Base-by-base conservation (phyloP, 2,329 filamentous ascomycete genomes). In the Chaetomium sp. region DNA sequence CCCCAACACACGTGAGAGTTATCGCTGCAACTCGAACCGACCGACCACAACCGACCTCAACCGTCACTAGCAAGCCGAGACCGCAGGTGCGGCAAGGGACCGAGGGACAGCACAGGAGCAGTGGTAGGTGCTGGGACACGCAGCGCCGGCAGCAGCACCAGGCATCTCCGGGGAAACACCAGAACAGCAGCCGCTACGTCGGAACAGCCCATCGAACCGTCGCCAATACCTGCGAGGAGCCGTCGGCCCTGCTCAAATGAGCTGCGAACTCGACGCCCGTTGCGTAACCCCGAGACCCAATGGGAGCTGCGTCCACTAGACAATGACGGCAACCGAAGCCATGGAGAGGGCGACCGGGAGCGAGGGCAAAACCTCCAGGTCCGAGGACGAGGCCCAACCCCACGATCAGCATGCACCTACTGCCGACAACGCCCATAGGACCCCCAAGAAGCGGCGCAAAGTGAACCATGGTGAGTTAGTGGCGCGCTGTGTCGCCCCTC, bases 381-480 rank as follows among this genome's bases (percentile, higher is more conserved):
- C 78, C 72, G 77, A 76, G 68, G 73, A 68, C 71, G 74, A 77
- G 69, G 74, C 72, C 66, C 77, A 72, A 74, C 72, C 73, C 73
- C 76, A 75, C 70, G 74, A 72, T 70, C 69, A 69, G 71, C 70
- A 67, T 64, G 70, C 72, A 69, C 68, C 73, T n/a, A 65, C 73
- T 60, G 66, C 68, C 59, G 75, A 74, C 47, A 74, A 76, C 67
- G 67, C 71, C 66, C 71, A 79, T 70, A 83, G 85, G 77, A 90
- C 87, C 76, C 88, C 89, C 57, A 93, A 92, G 81, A 93, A 93
- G 83, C 85, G 91, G 80, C 90, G 91, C 82, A 94, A 94, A 81
- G 91, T 94, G 72, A 93, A 93, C 81, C 91, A 94, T 80, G 91
- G 91, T 93, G 86, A 81, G 88, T 70, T 25, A 13, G 45, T 55